Percentiles rank a stretch among this genome's conserved stretches.
phyloP scores from a whole-genome alignment of 2,329 filamentous ascomycete genomes.

The Pseudohalonectria lignicola region DNA sequence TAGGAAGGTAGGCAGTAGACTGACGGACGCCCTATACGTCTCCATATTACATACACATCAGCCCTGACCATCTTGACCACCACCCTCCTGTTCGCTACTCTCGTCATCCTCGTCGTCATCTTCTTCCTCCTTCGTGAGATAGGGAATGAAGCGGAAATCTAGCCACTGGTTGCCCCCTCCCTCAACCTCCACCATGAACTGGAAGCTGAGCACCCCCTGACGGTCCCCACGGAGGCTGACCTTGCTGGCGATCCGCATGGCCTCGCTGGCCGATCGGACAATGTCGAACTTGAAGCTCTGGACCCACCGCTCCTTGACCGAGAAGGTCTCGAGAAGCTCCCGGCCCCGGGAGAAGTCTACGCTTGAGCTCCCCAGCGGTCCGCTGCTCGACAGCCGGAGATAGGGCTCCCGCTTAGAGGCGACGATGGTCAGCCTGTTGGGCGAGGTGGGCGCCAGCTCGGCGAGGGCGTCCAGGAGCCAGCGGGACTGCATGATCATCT shows the following conservation, averaged over 20 bases:
- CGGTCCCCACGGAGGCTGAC: conserved; percentile 81
- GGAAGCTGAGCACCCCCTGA: conserved; percentile 84
- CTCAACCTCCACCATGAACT: conserved; percentile 91
- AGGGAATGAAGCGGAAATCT: conserved; percentile 74
- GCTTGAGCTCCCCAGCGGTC: conserved; percentile 48
- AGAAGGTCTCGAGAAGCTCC: conserved; percentile 65
- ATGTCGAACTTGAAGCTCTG: conserved; percentile 82
- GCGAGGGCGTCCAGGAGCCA: conserved; percentile 62
- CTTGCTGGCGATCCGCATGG: conserved; percentile 90
- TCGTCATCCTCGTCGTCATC: conserved; percentile 25
- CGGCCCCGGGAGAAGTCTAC: conserved; percentile 56
- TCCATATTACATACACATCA: background rate
- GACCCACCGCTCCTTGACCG: conserved; percentile 45
- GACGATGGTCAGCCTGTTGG: conserved; percentile 58
- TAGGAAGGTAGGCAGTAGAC: too few species aligned
- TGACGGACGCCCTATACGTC: too few species aligned
- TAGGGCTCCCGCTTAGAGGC: conserved; percentile 55
- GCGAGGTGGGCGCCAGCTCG: conserved; percentile 61
- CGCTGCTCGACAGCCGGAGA: conserved; percentile 60
- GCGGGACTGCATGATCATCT: conserved; percentile 83
- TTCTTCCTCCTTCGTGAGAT: conserved; percentile 47
- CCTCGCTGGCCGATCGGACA: conserved; percentile 73
- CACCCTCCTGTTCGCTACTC: conserved; percentile 14
- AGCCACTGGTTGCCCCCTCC: conserved; percentile 60
- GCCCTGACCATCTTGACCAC: background rate